Percentiles rank a stretch among this genome's conserved stretches.
Conservation (phyloP, 140 eudicot genomes). For the Oenanthe javanica region DNA sequence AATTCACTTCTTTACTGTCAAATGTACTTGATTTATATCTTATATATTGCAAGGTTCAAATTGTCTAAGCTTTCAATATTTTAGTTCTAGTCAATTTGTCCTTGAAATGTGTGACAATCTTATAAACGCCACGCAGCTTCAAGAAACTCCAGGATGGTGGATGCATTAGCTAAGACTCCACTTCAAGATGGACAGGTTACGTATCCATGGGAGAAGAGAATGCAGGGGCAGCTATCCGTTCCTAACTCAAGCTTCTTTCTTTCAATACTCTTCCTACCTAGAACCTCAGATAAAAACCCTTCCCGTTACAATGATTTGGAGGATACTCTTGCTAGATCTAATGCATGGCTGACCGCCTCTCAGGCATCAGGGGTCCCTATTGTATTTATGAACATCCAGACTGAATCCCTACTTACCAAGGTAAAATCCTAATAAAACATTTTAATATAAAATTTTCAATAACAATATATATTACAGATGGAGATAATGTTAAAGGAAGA, state of each 20-base stretch:
- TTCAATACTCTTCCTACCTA: conserved; percentile 78
- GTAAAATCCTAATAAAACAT: conserved; percentile 21
- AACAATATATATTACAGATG: neutral
- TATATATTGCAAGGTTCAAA: neutral
- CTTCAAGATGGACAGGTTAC: conserved; percentile 84
- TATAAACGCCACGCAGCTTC: conserved; percentile 35
- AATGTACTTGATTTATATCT: neutral
- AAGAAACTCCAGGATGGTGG: conserved; percentile 64
- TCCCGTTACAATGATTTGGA: conserved; percentile 67
- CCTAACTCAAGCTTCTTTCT: conserved; percentile 82
- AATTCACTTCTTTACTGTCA: neutral
- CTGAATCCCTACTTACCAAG: conserved; percentile 93
- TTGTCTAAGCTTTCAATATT: neutral
- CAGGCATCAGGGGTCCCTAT: conserved; percentile 79
- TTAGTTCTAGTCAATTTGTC: neutral
- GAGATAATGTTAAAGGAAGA: neutral
- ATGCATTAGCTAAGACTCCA: conserved; percentile 54
- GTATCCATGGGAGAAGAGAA: conserved; percentile 79
- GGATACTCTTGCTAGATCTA: conserved; percentile 85
- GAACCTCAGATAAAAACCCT: conserved; percentile 44
- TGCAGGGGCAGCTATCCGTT: conserved; percentile 54
- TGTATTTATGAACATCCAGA: conserved; percentile 81
- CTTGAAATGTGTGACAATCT: neutral
- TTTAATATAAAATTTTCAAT: neutral
- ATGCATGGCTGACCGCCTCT: conserved; percentile 80